These are phyloP conservation scores for Lactarius vividus DNA, from an alignment of 768 basidiomycete genomes.

Conservation along the genomic window DNA sequence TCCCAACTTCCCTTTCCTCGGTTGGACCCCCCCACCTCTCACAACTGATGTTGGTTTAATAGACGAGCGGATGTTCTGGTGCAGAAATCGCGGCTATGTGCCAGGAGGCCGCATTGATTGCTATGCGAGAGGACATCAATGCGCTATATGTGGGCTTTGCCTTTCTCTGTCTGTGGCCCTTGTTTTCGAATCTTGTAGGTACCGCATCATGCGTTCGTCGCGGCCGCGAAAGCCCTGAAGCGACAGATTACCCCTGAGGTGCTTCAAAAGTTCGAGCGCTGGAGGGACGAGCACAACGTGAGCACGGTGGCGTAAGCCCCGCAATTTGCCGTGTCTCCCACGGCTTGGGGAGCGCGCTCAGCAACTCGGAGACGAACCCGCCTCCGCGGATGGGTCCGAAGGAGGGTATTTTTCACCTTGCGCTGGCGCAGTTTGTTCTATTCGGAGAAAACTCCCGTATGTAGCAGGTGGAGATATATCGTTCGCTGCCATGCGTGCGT, in stretches of 20 bases:
- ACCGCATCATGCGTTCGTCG: conserved; percentile 64
- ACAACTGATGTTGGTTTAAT: conserved; percentile 8
- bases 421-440: background rate
- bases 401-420: background rate
- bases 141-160: conserved; percentile 61
- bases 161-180: background rate
- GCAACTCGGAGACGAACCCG: background rate
- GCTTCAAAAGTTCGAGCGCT: conserved; percentile 65
- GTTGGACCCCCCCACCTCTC: background rate
- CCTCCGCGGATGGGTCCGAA: background rate
- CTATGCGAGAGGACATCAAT: conserved; percentile 86
- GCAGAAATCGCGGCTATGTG: conserved; percentile 91
- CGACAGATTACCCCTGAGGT: conserved; percentile 84
- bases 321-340: background rate
- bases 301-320: conserved; percentile 3
- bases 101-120: conserved; percentile 91
- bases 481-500: conserved; percentile 1
- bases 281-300: conserved; percentile 43
- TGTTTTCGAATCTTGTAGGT: conserved; percentile 50
- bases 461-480: conserved; percentile 6
- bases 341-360: background rate
- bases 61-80: conserved; percentile 96
- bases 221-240: conserved; percentile 69
- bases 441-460: conserved; percentile 1
- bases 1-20: background rate